These are phyloP conservation scores for Termitomyces sp. DNA, from an alignment of 768 basidiomycete species.

Conservation along the genomic window DNA sequence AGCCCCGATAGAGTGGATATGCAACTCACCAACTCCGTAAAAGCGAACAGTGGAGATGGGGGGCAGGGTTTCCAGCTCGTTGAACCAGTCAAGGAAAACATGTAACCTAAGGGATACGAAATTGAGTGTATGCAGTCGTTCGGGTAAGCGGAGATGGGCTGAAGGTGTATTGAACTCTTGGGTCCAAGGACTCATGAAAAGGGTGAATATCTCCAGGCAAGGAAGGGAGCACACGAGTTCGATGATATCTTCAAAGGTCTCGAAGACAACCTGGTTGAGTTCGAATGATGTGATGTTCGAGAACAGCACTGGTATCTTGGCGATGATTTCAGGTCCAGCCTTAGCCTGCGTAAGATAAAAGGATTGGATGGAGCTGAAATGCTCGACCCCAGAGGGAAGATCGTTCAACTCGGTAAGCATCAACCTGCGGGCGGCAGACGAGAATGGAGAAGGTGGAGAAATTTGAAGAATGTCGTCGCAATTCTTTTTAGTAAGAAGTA, in stretches of 20 bases:
- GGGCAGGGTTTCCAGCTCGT: conserved; percentile 1
- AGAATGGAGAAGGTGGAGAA: conserved; percentile 2
- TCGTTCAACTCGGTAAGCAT: conserved; percentile 1
- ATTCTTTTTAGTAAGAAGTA: neutral
- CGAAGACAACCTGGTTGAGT: conserved; percentile 10
- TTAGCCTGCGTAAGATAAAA: conserved; percentile 6
- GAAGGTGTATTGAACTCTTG: neutral
- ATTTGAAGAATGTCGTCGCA: conserved; percentile 3
- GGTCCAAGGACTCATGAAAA: conserved; percentile 8
- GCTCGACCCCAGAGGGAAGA: conserved; percentile 5
- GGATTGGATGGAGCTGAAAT: conserved; percentile 5
- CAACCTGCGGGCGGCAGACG: conserved; percentile 5
- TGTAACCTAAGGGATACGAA: conserved; percentile 1
- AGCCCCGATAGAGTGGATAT: conserved; percentile 5
- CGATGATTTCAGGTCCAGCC: neutral
- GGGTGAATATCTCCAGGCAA: conserved; percentile 7
- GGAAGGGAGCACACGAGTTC: conserved; percentile 10
- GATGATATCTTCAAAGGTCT: conserved; percentile 5
- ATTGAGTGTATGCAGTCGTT: conserved; percentile 10
- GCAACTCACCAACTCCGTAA: conserved; percentile 6
- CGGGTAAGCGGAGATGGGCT: neutral
- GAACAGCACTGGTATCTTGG: conserved; percentile 5
- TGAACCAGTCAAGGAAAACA: conserved; percentile 13
- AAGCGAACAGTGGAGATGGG: conserved; percentile 7
- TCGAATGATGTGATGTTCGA: conserved; percentile 8